Evolutionary conservation across 1,284 basidiomycete genomes (phyloP), one percentile per base, ranked within the genome.

Genomic region (Naganishia liquefaciens): DNA sequence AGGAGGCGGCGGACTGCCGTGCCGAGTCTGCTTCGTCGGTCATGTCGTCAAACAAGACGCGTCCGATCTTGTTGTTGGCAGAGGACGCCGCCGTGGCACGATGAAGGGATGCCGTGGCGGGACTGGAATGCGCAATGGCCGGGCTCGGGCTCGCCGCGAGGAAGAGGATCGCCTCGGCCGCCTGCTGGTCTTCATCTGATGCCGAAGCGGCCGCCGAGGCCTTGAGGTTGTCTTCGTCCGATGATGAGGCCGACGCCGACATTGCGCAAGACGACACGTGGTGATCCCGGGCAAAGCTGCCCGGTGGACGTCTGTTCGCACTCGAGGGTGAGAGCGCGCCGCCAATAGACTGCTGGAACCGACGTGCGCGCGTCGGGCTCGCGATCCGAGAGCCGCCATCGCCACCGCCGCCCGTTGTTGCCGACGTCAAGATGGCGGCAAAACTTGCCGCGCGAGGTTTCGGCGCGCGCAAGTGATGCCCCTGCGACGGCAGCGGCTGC

Each of bases 61-160:
- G 46, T 33, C 57, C 57, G 37, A 60, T 40, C 30, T 50, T 60
- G 15, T 9, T 15, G n/a, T 60, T 37, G 7, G 57, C 33, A 25
- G 46, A 33, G 3, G 46, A 0, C 46, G 43, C 50, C 13, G 17
- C 37, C 23, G 46, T 33, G 21, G 57, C 46, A 60, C 57, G 49
- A 13, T 46, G 40, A 40, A 50, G 57, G 7, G 46, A 37, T 23
- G 43, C 49, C 13, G 17, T 47, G n/a, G 46, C 46, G 21, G 57
- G 57, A 60, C 57, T 60, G 21, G 57, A 60, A 50, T 60, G 57
- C 10, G 46, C 57, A 46, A 60, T 60, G 10, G 57, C 57, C 3
- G 57, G 57, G 46, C 57, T 60, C 11, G 57, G 57, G 37, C 57
- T 60, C 30, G 57, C 57, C n/a, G 57, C 57, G 23, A 60, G 57